Evolutionary conservation across 1,139 yeast species (phyloP).

Genomic region (Kluyveromyces sp.): DNA sequence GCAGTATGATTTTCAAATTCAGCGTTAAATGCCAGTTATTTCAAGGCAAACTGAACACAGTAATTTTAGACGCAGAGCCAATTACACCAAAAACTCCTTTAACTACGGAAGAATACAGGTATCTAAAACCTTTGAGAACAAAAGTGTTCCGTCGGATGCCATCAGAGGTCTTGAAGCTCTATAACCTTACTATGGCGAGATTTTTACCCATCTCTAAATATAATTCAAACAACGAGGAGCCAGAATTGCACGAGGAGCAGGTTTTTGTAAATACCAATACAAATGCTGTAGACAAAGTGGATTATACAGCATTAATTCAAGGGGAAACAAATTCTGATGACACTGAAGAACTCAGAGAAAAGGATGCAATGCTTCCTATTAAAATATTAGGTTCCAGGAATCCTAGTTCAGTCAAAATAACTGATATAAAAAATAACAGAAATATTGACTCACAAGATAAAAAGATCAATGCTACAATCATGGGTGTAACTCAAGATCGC

Average conservation of each 20-base stretch:
- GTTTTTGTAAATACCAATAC: not conserved
- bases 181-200: constrained; percentile 2
- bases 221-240: not conserved
- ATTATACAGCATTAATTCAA: not conserved
- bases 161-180: constrained; percentile 1
- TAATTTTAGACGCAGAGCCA: constrained; percentile 9
- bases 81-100: constrained; percentile 2
- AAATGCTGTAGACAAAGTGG: not conserved
- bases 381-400: not conserved
- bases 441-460: not conserved
- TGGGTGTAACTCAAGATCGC: not conserved
- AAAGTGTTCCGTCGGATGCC: not conserved
- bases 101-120: not conserved
- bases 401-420: not conserved
- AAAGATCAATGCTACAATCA: not conserved
- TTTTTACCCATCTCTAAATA: constrained; percentile 2
- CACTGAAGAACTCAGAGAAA: not conserved
- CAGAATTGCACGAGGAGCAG: not conserved
- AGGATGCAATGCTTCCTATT: not conserved
- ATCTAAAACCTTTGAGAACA: not conserved
- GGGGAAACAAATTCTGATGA: not conserved
- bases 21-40: constrained; percentile 16
- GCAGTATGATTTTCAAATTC: constrained; percentile 23
- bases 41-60: constrained; percentile 19
- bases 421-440: not conserved